Percentiles rank a stretch among this genome's conserved stretches.
These are phyloP conservation scores for Penicillium psychrofluorescens DNA, from an alignment of 495 filamentous ascomycete species.

Conservation along the genomic window DNA sequence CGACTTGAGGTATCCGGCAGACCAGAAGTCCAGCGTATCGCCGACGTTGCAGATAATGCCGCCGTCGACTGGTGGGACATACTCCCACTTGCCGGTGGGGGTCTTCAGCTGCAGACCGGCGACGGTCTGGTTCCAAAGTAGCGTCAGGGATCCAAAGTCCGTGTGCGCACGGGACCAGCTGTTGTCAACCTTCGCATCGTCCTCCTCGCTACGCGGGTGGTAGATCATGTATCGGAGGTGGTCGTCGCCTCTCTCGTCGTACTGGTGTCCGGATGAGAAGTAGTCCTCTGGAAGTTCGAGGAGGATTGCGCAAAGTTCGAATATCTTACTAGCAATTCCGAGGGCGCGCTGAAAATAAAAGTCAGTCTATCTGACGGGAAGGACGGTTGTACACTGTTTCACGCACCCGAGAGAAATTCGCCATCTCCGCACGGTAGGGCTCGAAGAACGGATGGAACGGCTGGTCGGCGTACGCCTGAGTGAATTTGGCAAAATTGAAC, in stretches of 20 bases:
- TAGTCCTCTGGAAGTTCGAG: constrained; percentile 47
- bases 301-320: constrained; percentile 40
- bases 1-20: constrained; percentile 37
- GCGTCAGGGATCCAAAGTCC: constrained; percentile 45
- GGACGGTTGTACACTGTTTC: too few species aligned
- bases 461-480: too few species aligned
- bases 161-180: constrained; percentile 44
- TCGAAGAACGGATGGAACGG: too few species aligned
- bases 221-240: constrained; percentile 53
- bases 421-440: too few species aligned
- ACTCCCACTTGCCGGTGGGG: constrained; percentile 19
- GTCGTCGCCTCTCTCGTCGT: constrained; percentile 35
- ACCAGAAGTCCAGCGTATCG: constrained; percentile 38
- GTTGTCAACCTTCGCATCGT: constrained; percentile 32
- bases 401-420: too few species aligned
- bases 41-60: constrained; percentile 43
- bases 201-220: constrained; percentile 33
- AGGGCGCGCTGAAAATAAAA: too few species aligned
- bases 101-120: constrained; percentile 46
- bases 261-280: constrained; percentile 42
- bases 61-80: constrained; percentile 20
- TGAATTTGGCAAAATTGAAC: too few species aligned
- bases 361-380: too few species aligned
- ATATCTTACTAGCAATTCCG: constrained; percentile 35
- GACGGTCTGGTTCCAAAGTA: constrained; percentile 49